phyloP scores from a whole-genome alignment of 257 asterid genomes.

The Cynanchum wilfordii region DNA sequence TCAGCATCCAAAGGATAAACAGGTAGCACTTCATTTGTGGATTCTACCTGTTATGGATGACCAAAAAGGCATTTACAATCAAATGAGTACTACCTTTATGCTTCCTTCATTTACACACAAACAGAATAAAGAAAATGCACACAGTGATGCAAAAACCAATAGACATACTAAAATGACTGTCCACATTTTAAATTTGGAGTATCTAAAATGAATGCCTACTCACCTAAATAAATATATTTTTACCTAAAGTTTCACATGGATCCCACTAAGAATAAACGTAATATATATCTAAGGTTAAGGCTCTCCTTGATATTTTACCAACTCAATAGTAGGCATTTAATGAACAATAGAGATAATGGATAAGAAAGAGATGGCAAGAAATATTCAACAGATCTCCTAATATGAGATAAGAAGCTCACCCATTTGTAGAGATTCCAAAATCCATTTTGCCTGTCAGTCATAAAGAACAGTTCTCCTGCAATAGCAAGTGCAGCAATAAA shows the following conservation, averaged over 20 bases:
- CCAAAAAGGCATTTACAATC: not conserved
- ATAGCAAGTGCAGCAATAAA: slow-evolving; percentile 15
- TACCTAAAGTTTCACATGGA: not conserved
- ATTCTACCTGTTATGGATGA: slow-evolving; percentile 53
- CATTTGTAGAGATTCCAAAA: slow-evolving; percentile 96
- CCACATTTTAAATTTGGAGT: not conserved
- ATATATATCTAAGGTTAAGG: not conserved
- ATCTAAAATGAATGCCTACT: not conserved
- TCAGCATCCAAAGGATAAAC: slow-evolving; percentile 72
- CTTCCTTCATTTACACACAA: not conserved
- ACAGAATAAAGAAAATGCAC: not conserved
- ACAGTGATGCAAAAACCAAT: not conserved
- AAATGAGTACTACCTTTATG: not conserved
- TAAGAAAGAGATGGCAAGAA: slow-evolving; percentile 3
- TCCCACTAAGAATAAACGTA: not conserved
- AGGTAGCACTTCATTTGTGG: slow-evolving; percentile 67
- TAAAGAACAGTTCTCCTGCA: slow-evolving; percentile 89
- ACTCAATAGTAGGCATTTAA: not conserved
- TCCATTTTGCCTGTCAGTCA: slow-evolving; percentile 82
- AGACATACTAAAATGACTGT: not conserved
- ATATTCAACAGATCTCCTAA: not conserved
- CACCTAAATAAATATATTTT: not conserved
- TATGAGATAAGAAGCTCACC: slow-evolving; percentile 42
- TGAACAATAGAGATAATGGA: not conserved
- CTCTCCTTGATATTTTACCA: not conserved